Conservation (phyloP, 805 yeast genomes). For the Tetrapisispora pingtungensis region DNA sequence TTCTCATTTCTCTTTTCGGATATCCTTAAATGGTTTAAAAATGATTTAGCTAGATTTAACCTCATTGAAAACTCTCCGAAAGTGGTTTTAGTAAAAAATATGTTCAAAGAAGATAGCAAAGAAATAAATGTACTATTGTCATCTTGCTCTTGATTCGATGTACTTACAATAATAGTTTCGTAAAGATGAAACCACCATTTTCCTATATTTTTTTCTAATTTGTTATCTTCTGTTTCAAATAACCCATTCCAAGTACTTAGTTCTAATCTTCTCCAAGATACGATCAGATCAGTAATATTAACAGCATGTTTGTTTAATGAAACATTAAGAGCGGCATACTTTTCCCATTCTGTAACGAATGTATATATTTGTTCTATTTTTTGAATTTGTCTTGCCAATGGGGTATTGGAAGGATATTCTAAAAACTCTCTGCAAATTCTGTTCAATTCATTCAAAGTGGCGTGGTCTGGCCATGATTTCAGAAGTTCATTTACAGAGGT, state of each 20-base stretch:
- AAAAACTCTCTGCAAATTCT: constrained; percentile 59
- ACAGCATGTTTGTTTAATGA: constrained; percentile 49
- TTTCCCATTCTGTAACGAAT: constrained; percentile 84
- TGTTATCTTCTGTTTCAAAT: constrained; percentile 52
- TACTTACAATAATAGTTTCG: constrained; percentile 57
- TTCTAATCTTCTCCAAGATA: constrained; percentile 86
- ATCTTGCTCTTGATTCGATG: constrained; percentile 18
- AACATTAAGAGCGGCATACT: constrained; percentile 73
- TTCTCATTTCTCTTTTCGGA: constrained; percentile 22
- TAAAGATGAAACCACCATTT: constrained; percentile 90
- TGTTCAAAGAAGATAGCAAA: constrained; percentile 51
- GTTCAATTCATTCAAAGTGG: constrained; percentile 61
- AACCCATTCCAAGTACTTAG: constrained; percentile 75
- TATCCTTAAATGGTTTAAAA: constrained; percentile 41
- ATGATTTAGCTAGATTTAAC: constrained; percentile 52
- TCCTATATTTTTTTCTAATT: constrained; percentile 42
- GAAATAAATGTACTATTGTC: constrained; percentile 9
- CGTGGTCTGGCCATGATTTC: constrained; percentile 89
- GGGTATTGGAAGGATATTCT: constrained; percentile 50
- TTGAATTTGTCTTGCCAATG: constrained; percentile 67
- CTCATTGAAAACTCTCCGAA: constrained; percentile 64
- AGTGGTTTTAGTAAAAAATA: constrained; percentile 66
- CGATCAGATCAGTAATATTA: constrained; percentile 55
- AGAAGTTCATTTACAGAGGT: constrained; percentile 39
- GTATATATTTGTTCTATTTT: constrained; percentile 83